Percentiles rank a stretch among this genome's conserved stretches.
Evolutionary conservation across 805 yeast species (phyloP).

Genomic region (Myxozyma sirexii): DNA sequence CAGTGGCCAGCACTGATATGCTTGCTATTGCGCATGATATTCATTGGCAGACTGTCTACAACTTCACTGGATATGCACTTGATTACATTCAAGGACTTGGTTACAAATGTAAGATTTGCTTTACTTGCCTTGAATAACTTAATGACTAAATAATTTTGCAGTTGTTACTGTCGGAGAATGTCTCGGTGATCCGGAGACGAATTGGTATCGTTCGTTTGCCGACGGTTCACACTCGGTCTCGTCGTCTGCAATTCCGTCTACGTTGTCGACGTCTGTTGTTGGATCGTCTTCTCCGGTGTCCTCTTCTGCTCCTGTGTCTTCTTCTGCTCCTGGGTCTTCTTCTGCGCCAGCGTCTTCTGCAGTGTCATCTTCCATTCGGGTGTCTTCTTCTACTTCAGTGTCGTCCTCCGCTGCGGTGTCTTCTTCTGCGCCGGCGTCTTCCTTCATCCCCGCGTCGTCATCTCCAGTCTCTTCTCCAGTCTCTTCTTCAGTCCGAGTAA

Average conservation of each 20-base stretch:
- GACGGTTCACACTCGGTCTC: neutral
- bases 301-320: neutral
- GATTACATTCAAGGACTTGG: slow-evolving; percentile 2
- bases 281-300: neutral
- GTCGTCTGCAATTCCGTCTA: slow-evolving; percentile 1
- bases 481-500: neutral
- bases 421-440: neutral
- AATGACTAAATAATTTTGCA: neutral
- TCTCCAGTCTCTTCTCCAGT: neutral
- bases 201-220: slow-evolving; percentile 24
- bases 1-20: slow-evolving; percentile 2
- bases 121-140: neutral
- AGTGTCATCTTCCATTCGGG: neutral
- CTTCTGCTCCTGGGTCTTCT: neutral
- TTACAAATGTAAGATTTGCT: neutral
- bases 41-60: slow-evolving; percentile 27
- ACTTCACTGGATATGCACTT: slow-evolving; percentile 20
- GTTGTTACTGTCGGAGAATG: slow-evolving; percentile 30
- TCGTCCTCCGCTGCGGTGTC: neutral
- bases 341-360: neutral
- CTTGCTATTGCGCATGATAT: slow-evolving; percentile 23
- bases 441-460: neutral
- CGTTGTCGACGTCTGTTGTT: neutral
- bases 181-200: slow-evolving; percentile 20
- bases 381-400: no score